Base-by-base conservation (phyloP, 1,139 yeast genomes). In the Lodderomyces beijingensis region DNA sequence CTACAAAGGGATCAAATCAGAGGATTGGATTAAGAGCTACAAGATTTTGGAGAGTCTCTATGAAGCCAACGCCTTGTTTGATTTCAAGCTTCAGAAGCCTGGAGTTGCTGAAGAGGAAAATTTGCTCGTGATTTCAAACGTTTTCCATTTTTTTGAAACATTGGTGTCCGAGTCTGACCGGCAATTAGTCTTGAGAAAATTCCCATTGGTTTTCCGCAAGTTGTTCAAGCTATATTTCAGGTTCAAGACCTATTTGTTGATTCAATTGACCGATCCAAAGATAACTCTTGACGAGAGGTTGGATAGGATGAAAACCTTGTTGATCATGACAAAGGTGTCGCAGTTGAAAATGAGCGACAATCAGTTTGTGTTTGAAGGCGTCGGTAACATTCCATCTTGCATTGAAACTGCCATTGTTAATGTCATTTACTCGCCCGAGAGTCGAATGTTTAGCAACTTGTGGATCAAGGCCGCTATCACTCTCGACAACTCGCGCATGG, bases 1-100 rank as follows among this genome's bases (percentile, higher is more conserved):
- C 29, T 79, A 83, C 49, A 65, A 64, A 20, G 72, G 79, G 15
- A 74, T 85, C 16, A 69, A 77, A 21, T 55, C 79, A 12, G 77
- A 74, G 39, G 95, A 89, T 50, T 91, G 97, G 96, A 67, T 87
- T 40, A 72, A 72, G 37, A 72, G 80, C 5, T 84, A 75, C 51
- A 93, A 87, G 50, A 61, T 80, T 2, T 58, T 91, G 34, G 96
- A 89, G 51, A 62, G 74, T 27, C 80, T 84, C 39, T 75, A 52
- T 41, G 70, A 63, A 32, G 56, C 53, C 31, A 62, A 75, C 14
- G 73, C 81, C 3, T 62, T 87, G 36, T 79, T 82, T 52, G 72
- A 73, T 32, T 83, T 78, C 52, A 65, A 68, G 24, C 51, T 66
- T 26, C 76, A 77, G 38, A 59, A 52, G 24, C 42, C 44, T 23